These are phyloP conservation scores for Xylaria palmicola DNA, from an alignment of 495 filamentous ascomycete species.

Conservation along the genomic window DNA sequence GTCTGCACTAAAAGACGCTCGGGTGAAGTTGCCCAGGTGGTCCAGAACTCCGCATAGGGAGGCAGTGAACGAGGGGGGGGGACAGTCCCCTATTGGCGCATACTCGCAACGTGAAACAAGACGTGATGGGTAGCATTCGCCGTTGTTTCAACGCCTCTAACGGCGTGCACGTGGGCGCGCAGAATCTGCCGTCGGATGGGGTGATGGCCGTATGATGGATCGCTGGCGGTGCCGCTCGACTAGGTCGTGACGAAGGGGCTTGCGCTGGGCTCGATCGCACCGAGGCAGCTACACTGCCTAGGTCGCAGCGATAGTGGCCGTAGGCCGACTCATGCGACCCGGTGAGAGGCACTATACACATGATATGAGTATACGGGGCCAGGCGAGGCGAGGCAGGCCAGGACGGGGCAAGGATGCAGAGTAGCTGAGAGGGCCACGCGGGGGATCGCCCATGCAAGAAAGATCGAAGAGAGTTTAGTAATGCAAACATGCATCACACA, in stretches of 20 bases:
- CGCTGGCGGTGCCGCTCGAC: neutral
- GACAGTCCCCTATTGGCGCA: constrained; percentile 1
- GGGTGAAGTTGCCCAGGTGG: neutral
- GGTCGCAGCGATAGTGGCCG: too few species aligned
- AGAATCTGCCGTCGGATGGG: neutral
- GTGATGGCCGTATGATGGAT: neutral
- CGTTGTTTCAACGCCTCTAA: constrained; percentile 6
- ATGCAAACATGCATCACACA: neutral
- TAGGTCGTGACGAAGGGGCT: too few species aligned
- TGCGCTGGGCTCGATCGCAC: neutral
- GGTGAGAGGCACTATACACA: too few species aligned
- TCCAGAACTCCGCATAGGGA: neutral
- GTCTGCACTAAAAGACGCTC: neutral
- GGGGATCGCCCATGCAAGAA: constrained; percentile 17
- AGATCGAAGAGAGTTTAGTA: neutral
- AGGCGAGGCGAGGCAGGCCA: neutral
- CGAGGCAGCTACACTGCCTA: neutral
- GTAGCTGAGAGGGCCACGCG: constrained; percentile 3
- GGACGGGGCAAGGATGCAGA: constrained; percentile 2
- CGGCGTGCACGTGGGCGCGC: neutral
- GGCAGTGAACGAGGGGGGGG: neutral
- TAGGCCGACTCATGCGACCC: too few species aligned
- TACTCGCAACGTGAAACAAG: constrained; percentile 8
- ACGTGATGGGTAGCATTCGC: constrained; percentile 5
- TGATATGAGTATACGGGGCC: neutral